Evolutionary conservation across 257 asterid genomes (phyloP).

Genomic region (Phtheirospermum japonicum): DNA sequence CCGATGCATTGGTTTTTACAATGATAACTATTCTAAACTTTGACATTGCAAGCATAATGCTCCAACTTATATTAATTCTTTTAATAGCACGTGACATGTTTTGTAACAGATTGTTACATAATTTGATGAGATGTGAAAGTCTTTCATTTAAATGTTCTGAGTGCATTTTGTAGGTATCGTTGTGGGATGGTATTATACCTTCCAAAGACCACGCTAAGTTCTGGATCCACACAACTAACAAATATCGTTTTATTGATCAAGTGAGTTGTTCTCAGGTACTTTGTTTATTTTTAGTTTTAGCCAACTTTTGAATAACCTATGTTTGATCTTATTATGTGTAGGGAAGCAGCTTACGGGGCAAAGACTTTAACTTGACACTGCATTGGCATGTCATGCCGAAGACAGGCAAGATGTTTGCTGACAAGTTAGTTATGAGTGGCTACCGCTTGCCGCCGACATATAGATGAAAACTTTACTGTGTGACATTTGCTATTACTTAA

Average conservation of each 20-base stretch:
- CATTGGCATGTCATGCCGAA: slow-evolving; percentile 99
- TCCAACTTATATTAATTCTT: not conserved
- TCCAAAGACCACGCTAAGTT: slow-evolving; percentile 71
- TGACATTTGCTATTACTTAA: slow-evolving; percentile 7
- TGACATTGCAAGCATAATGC: not conserved
- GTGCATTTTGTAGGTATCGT: slow-evolving; percentile 55
- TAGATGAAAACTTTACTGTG: slow-evolving; percentile 39
- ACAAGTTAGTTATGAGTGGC: slow-evolving; percentile 85
- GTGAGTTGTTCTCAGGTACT: slow-evolving; percentile 33
- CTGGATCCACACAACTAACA: slow-evolving; percentile 75
- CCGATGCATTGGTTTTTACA: not conserved
- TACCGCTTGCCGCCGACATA: slow-evolving; percentile 67
- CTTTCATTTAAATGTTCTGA: slow-evolving; percentile 1
- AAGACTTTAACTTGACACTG: slow-evolving; percentile 74
- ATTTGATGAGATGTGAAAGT: slow-evolving; percentile 1
- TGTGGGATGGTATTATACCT: slow-evolving; percentile 92
- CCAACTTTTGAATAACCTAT: slow-evolving; percentile 3
- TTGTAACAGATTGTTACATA: not conserved
- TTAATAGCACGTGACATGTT: not conserved
- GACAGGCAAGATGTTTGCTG: slow-evolving; percentile 91
- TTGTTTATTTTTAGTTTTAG: not conserved
- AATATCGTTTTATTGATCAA: slow-evolving; percentile 80
- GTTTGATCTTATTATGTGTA: slow-evolving; percentile 7
- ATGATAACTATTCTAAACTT: too few relatives aligned
- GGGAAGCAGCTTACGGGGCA: slow-evolving; percentile 95